phyloP scores from a whole-genome alignment of 257 asterid species.

The Linaria vulgaris region DNA sequence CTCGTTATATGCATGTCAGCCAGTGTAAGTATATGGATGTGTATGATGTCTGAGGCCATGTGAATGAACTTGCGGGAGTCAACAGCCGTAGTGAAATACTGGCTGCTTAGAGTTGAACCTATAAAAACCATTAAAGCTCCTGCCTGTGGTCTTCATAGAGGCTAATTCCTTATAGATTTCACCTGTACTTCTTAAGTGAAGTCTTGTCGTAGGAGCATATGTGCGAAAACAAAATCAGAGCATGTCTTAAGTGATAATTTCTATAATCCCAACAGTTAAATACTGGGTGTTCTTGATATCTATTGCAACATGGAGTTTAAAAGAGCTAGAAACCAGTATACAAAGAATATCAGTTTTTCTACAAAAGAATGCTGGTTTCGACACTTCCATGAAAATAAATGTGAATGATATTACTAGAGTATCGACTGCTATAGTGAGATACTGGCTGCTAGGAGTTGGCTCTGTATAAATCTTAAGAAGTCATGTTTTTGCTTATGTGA shows the following conservation, averaged over 20 bases:
- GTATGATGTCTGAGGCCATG: background rate
- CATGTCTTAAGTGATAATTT: constrained; percentile 6
- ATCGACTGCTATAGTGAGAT: too few species aligned
- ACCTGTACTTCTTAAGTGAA: constrained; percentile 9
- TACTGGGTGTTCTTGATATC: background rate
- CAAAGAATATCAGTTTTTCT: background rate
- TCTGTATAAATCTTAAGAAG: too few species aligned
- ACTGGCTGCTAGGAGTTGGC: too few species aligned
- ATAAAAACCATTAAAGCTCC: background rate
- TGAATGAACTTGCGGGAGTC: constrained; percentile 1
- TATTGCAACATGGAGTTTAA: background rate
- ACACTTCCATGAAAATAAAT: too few species aligned
- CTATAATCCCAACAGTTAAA: constrained; percentile 1
- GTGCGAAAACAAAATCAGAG: constrained; percentile 11
- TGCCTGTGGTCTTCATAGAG: background rate
- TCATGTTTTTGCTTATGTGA: too few species aligned
- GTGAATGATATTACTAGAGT: background rate
- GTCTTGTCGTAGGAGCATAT: constrained; percentile 2
- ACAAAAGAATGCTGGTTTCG: too few species aligned
- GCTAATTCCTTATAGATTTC: constrained; percentile 2
- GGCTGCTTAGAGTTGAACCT: constrained; percentile 18
- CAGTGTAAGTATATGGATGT: background rate
- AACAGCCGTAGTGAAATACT: background rate
- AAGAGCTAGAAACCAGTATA: constrained; percentile 1
- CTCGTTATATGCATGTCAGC: constrained; percentile 1